Base-by-base conservation (phyloP, 305 asterid genomes). In the Nicotiana rustica region DNA sequence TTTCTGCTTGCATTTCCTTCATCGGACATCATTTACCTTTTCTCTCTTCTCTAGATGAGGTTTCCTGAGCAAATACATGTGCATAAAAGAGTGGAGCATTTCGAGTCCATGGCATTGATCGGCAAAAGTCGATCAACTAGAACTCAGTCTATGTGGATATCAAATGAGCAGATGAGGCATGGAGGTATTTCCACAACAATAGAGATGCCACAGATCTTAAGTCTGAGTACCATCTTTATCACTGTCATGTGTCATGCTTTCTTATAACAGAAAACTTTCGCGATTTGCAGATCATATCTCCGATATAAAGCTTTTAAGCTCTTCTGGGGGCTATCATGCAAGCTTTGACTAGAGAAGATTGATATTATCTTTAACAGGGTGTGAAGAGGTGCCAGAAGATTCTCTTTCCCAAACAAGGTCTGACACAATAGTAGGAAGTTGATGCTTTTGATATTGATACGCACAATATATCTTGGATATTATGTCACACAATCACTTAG, bases 1-100 rank as follows among this genome's bases (percentile, higher is more conserved):
- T 65, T 14, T 67, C 49, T 67, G 73, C 47, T 33, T 67, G 49
- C 2, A 12, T 33, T 67, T 33, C 73, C 47, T 66, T 67, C 19
- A 67, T 66, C 9, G 2, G 13, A 67, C 19, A 31, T 66, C 19
- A 31, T 12, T 33, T 67, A 33, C 73, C 47, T 14, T 33, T 67
- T 0, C 18, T 33, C 47, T 67, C 73, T 66, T 31, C 49, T 44
- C 44, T 31, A 12, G 19, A 66, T 67, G 6, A 67, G 73, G 49
- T 14, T 67, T 15, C 1, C 7, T 13, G 6, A 33, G 21, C 73
- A 67, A 67, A 33, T 66, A 31, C 71, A 66, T 67, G 73, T 33
- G 21, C 47, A 15, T 15, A 67, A 67, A 67, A 33, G 47, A 67
- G 47, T 33, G 73, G 33, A 67, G 73, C 73, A 67, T 67, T 67